These are phyloP conservation scores for Periconia macrospinosa DNA, from an alignment of 2,329 filamentous ascomycete species.

Conservation along the genomic window DNA sequence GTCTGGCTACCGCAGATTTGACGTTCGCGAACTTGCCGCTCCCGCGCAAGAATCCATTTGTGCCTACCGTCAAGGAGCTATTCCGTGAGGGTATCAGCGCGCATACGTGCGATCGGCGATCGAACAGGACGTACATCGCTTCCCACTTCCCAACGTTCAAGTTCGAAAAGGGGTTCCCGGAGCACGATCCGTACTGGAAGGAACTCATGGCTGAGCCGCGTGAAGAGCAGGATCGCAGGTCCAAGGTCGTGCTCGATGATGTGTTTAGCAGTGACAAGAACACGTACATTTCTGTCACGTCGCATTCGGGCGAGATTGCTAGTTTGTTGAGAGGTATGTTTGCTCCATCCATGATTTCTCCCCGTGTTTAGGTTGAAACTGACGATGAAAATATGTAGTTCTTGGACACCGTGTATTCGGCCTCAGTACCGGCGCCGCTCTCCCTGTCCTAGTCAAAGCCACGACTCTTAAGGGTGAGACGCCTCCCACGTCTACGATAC, in stretches of 20 bases:
- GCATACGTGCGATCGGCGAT: slow-evolving; percentile 69
- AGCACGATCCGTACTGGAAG: slow-evolving; percentile 59
- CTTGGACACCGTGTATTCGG: slow-evolving; percentile 64
- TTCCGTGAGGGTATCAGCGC: slow-evolving; percentile 68
- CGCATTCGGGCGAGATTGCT: slow-evolving; percentile 62
- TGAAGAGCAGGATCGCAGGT: slow-evolving; percentile 54
- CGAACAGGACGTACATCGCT: slow-evolving; percentile 57
- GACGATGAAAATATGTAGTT: slow-evolving; percentile 36
- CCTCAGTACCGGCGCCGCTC: slow-evolving; percentile 67
- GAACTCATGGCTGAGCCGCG: slow-evolving; percentile 53
- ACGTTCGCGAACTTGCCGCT: slow-evolving; percentile 61
- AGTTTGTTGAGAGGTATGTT: slow-evolving; percentile 50
- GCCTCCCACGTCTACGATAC: slow-evolving; percentile 33
- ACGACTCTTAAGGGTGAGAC: slow-evolving; percentile 45
- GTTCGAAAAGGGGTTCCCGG: slow-evolving; percentile 65
- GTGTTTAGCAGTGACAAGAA: slow-evolving; percentile 54
- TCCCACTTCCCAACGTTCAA: slow-evolving; percentile 55
- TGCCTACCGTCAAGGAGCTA: slow-evolving; percentile 64
- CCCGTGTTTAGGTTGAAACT: too few relatives aligned
- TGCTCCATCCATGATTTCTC: not conserved
- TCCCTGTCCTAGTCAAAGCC: slow-evolving; percentile 68
- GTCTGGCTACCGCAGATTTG: slow-evolving; percentile 63
- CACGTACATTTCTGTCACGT: slow-evolving; percentile 57
- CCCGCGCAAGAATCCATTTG: slow-evolving; percentile 55
- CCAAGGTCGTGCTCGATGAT: slow-evolving; percentile 52